Evolutionary conservation across 768 basidiomycete genomes (phyloP).

Genomic region (Clavulina sp.): DNA sequence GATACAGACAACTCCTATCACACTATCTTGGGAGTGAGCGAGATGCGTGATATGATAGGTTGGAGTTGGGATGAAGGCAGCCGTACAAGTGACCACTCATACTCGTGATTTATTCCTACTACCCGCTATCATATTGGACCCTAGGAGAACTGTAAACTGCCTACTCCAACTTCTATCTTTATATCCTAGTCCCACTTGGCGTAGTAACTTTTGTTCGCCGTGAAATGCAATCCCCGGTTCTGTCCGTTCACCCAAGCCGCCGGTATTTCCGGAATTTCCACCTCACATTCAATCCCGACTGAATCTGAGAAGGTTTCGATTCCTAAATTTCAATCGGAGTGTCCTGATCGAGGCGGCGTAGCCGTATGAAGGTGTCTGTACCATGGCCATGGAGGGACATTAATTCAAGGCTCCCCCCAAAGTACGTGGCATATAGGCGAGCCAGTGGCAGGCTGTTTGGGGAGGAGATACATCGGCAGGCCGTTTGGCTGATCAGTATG

Average conservation of each 20-base stretch:
- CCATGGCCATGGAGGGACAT: conserved; percentile 56
- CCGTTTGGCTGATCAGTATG: conserved; percentile 45
- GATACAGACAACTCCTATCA: conserved; percentile 21
- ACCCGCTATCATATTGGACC: too few relatives aligned
- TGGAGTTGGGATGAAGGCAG: conserved; percentile 23
- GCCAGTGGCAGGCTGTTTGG: conserved; percentile 15
- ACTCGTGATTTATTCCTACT: too few relatives aligned
- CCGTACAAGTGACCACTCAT: background rate
- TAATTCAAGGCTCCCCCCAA: conserved; percentile 71
- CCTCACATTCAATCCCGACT: too few relatives aligned
- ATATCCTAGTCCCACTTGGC: too few relatives aligned
- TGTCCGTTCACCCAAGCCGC: too few relatives aligned
- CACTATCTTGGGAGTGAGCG: conserved; percentile 35
- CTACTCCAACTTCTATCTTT: too few relatives aligned
- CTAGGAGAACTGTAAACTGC: too few relatives aligned
- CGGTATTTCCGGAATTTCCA: too few relatives aligned
- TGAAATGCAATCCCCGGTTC: too few relatives aligned
- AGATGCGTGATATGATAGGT: conserved; percentile 62
- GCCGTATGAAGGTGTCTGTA: conserved; percentile 36
- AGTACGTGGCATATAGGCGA: conserved; percentile 35
- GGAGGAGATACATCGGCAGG: too few relatives aligned
- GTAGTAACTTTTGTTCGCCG: too few relatives aligned
- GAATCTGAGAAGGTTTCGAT: too few relatives aligned
- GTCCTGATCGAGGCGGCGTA: conserved; percentile 31
- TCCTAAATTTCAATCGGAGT: conserved; percentile 6